Evolutionary conservation across 441 rosid species (phyloP), one percentile per base, ranked within the genome.

Genomic region (Theobroma grandiflorum): DNA sequence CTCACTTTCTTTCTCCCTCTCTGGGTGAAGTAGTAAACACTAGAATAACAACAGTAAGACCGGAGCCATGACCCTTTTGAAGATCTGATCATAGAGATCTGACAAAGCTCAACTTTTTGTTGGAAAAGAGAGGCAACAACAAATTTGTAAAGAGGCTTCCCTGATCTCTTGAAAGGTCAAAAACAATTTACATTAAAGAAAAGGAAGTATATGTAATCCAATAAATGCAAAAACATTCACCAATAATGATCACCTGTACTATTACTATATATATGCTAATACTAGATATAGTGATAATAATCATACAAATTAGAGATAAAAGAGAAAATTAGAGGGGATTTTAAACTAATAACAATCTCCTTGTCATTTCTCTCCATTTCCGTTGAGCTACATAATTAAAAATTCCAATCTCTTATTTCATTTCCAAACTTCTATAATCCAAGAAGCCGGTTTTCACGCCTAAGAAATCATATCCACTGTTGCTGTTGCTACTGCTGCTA

Each of bases 381-480:
- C 59, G 42, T 71, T 67, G 62, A 80, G 53, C 84, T 76, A 82
- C 80, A 79, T 22, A 69, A 57, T 76, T 64, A 64, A 76, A 65
- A 63, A 49, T n/a, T 22, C 15, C 45, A 40, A 47, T 1, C 26
- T 18, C 20, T 87, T 79, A 94, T 82, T 88, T 91, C 95, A 88
- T 91, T 83, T 90, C 93, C 86, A 89, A 85, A 82, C 87, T 74
- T 80, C 88, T 87, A 78, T 85, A 94, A 77, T 92, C 95, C 90
- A 91, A 88, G 75, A 89, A 89, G 72, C 82, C 85, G 77, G 84
- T 61, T 84, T 91, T 92, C 82, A 93, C 78, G 33, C 96, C 95
- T 82, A 95, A 82, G 88, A 94, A 92, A 63, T 95, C 94, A 85
- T 89, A 91, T 31, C 89, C 93, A 84, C 81, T 76, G 74, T 37